Percentiles rank a stretch among this genome's conserved stretches.
phyloP scores from a whole-genome alignment of 108 stramenopile genomes.

The Cafeteria roenbergensis region DNA sequence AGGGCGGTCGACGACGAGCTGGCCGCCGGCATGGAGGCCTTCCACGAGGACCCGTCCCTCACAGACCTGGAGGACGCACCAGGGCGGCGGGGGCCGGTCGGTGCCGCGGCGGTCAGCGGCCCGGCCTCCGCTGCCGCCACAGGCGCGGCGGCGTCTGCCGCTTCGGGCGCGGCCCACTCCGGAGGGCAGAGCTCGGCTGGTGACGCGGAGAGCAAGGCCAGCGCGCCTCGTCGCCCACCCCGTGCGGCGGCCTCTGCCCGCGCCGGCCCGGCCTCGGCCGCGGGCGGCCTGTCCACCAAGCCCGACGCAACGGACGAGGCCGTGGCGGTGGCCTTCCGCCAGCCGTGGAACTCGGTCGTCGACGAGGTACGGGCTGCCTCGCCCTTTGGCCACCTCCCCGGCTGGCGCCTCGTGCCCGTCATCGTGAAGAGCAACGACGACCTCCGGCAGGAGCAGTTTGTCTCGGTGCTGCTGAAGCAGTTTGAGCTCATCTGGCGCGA shows the following conservation, averaged over 20 bases:
- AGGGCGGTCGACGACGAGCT: too few relatives aligned
- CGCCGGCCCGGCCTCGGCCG: neutral
- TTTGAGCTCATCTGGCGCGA: slow-evolving; percentile 75
- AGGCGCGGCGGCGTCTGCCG: too few relatives aligned
- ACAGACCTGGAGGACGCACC: too few relatives aligned
- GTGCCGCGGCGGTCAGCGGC: too few relatives aligned
- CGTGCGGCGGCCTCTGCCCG: neutral
- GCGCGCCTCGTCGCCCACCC: neutral
- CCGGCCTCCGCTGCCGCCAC: too few relatives aligned
- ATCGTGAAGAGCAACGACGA: slow-evolving; percentile 98
- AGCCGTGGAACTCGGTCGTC: slow-evolving; percentile 80
- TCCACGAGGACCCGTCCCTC: too few relatives aligned
- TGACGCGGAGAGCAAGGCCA: neutral
- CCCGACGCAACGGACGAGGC: neutral
- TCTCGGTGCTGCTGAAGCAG: slow-evolving; percentile 81
- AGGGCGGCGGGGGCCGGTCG: too few relatives aligned
- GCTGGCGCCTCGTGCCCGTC: slow-evolving; percentile 75
- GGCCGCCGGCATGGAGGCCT: too few relatives aligned
- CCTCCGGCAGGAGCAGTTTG: slow-evolving; percentile 83
- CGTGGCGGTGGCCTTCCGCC: slow-evolving; percentile 69
- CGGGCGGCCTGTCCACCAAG: neutral
- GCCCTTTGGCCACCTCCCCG: slow-evolving; percentile 53
- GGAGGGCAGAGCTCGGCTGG: neutral
- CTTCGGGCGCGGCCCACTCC: too few relatives aligned
- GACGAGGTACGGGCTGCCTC: slow-evolving; percentile 62